Percentiles rank a stretch among this genome's conserved stretches.
Conservation (phyloP, 495 filamentous ascomycete genomes). For the Achaetomiella virescens region DNA sequence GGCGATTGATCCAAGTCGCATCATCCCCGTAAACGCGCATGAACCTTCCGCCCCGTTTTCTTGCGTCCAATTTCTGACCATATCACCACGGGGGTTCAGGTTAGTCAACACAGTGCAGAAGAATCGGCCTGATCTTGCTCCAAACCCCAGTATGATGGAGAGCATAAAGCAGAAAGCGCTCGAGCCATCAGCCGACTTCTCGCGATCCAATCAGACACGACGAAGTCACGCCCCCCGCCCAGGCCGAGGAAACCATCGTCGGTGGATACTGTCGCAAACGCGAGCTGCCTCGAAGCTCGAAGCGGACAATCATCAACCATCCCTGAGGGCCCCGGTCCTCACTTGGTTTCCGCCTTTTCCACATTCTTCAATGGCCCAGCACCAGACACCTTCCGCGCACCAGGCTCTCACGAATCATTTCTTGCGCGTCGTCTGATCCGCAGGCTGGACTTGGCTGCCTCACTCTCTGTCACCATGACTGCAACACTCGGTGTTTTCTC, state of each 20-base stretch:
- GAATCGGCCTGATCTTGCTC: no score
- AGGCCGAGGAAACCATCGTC: not conserved
- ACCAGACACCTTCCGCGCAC: not conserved
- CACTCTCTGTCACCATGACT: constrained; percentile 3
- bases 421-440: not conserved
- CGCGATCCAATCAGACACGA: not conserved
- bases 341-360: not conserved
- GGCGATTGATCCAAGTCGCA: no score
- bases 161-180: not conserved
- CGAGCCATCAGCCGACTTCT: not conserved
- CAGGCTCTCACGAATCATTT: not conserved
- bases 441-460: not conserved
- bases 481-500: constrained; percentile 7
- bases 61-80: no score
- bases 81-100: no score
- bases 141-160: no score
- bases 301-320: not conserved
- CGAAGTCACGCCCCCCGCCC: no score
- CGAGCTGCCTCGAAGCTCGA: no score
- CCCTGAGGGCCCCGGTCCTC: no score
- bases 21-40: no score
- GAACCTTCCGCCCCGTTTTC: no score
- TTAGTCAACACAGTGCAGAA: no score
- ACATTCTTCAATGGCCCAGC: not conserved
- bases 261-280: no score